These are phyloP conservation scores for Balamuthia mandrillaris DNA, from an alignment of 208 protist species.

Conservation along the genomic window DNA sequence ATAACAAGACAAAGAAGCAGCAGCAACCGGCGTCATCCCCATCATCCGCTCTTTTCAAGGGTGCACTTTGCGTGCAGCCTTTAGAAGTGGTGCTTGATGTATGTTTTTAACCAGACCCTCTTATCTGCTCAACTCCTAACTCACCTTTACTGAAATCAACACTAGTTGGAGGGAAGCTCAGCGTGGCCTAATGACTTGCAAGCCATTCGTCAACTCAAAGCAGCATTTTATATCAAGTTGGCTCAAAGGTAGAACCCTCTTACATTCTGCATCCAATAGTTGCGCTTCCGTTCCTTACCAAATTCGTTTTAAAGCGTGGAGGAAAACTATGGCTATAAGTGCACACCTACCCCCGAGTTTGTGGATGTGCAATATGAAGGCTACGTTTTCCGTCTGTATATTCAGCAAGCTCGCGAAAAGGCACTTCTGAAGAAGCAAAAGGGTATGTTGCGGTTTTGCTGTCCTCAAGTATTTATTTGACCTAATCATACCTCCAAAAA, in stretches of 20 bases:
- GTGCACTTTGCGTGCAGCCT: too few species aligned
- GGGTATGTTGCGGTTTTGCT: neutral
- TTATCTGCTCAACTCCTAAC: too few species aligned
- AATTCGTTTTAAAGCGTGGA: neutral
- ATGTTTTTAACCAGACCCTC: too few species aligned
- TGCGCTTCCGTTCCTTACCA: neutral
- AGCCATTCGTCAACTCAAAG: constrained; percentile 18
- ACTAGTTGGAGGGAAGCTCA: neutral
- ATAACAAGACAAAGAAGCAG: too few species aligned
- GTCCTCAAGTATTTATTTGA: neutral
- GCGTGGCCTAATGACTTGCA: neutral
- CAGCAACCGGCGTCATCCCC: neutral
- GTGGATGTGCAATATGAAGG: constrained; percentile 6
- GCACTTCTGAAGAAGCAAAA: neutral
- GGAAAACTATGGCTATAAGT: neutral
- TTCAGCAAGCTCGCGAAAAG: neutral
- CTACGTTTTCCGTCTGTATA: constrained; percentile 26
- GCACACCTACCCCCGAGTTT: neutral
- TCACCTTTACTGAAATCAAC: too few species aligned
- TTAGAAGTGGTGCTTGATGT: too few species aligned
- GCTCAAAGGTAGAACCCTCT: neutral
- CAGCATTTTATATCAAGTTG: constrained; percentile 13
- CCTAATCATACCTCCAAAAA: neutral
- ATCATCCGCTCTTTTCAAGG: neutral
- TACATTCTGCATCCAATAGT: neutral